These are phyloP conservation scores for Corchorus capsularis DNA, from an alignment of 345 rosid species.

Conservation along the genomic window DNA sequence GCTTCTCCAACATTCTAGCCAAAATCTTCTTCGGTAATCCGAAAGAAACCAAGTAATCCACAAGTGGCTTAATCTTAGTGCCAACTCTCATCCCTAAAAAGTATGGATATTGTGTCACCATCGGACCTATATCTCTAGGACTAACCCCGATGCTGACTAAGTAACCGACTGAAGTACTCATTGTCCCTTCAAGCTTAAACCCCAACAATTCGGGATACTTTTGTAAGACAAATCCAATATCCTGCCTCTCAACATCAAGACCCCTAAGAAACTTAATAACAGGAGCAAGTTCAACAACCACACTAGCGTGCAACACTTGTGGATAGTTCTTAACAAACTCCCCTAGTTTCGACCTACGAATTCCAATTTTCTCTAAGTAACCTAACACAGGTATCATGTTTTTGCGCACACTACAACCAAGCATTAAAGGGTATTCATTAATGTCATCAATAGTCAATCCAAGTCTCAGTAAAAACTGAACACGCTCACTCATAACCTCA, in stretches of 20 bases:
- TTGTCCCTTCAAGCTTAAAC: constrained; percentile 91
- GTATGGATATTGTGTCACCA: constrained; percentile 91
- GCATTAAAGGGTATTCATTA: constrained; percentile 80
- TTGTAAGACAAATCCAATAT: constrained; percentile 71
- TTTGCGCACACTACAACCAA: constrained; percentile 86
- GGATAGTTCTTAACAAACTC: constrained; percentile 84
- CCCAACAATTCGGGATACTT: constrained; percentile 93
- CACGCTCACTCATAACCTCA: constrained; percentile 91
- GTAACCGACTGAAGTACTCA: constrained; percentile 93
- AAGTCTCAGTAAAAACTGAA: constrained; percentile 75
- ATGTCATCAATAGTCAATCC: constrained; percentile 79
- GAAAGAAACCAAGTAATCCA: constrained; percentile 67
- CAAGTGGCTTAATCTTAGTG: constrained; percentile 78
- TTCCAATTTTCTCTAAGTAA: constrained; percentile 79
- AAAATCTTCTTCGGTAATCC: constrained; percentile 80
- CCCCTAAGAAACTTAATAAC: constrained; percentile 89
- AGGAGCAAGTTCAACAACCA: constrained; percentile 91
- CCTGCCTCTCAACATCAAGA: constrained; percentile 87
- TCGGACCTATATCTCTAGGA: constrained; percentile 93
- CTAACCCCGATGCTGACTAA: constrained; percentile 87
- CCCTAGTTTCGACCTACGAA: constrained; percentile 68
- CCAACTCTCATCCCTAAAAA: constrained; percentile 94
- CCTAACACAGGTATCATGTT: constrained; percentile 90
- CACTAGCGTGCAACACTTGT: constrained; percentile 78
- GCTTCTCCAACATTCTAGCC: constrained; percentile 89